phyloP scores from a whole-genome alignment of 2,329 filamentous ascomycete species.

The Metarhizium brunneum region DNA sequence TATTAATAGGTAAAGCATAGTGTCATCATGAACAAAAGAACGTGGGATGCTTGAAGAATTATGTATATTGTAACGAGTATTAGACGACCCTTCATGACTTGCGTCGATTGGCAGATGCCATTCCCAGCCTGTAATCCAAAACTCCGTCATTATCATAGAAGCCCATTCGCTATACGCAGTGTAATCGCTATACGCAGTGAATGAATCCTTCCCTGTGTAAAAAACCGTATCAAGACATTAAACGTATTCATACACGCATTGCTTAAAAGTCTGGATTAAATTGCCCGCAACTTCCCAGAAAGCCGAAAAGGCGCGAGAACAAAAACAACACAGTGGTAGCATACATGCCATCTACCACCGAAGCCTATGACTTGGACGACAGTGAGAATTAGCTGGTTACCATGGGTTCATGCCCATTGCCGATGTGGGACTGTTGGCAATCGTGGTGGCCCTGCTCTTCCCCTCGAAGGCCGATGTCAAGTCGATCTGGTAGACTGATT shows the following conservation, averaged over 20 bases:
- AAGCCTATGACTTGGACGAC: neutral
- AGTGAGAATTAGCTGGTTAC: conserved; percentile 34
- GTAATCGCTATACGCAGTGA: neutral
- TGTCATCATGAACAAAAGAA: too few species aligned
- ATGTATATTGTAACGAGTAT: neutral
- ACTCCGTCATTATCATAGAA: neutral
- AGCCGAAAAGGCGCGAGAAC: neutral
- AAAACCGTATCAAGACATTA: neutral
- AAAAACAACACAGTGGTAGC: neutral
- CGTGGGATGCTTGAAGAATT: neutral
- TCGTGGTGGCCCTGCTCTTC: conserved; percentile 23
- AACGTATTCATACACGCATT: neutral
- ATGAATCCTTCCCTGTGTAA: neutral
- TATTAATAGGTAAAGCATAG: too few species aligned
- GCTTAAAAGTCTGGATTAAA: neutral
- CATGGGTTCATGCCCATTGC: conserved; percentile 42
- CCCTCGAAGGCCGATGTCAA: conserved; percentile 27
- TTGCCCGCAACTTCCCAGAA: neutral
- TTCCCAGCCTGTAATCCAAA: neutral
- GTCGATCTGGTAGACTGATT: conserved; percentile 20
- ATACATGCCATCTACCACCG: neutral
- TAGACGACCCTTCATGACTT: neutral
- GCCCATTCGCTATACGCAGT: neutral
- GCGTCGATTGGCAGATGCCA: neutral
- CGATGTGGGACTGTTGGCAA: conserved; percentile 13